phyloP scores from a whole-genome alignment of 176 grass and related monocot species.

The Oryza nivara region DNA sequence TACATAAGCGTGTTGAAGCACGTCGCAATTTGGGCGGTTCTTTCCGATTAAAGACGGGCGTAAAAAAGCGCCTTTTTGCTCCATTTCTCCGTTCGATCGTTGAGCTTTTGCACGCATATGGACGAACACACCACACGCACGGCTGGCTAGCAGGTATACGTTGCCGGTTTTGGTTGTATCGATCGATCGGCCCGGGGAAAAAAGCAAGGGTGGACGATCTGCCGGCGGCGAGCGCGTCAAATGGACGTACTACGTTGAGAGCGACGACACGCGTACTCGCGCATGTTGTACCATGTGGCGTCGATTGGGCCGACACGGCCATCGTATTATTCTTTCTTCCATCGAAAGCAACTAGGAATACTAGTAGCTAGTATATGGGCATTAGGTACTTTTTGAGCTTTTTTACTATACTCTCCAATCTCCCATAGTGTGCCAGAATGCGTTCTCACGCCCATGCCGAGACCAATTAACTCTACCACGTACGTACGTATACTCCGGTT shows the following conservation, averaged over 20 bases:
- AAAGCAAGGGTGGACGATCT: background rate
- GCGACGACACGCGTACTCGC: background rate
- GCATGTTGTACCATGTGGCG: background rate
- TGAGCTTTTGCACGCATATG: background rate
- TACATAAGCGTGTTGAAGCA: background rate
- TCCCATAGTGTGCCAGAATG: background rate
- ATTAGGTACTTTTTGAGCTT: too few relatives aligned
- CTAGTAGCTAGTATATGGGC: too few relatives aligned
- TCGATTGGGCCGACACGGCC: constrained; percentile 2
- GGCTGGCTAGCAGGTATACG: background rate
- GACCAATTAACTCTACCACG: background rate
- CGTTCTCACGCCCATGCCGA: background rate
- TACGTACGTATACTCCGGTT: background rate
- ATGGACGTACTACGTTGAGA: background rate
- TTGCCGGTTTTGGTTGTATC: background rate
- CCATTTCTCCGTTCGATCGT: background rate
- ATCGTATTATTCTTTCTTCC: constrained; percentile 26
- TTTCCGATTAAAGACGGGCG: background rate
- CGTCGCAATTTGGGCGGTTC: background rate
- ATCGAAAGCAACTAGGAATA: background rate
- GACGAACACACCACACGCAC: background rate
- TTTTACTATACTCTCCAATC: too few relatives aligned
- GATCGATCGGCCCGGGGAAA: too few relatives aligned
- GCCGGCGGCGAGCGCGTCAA: background rate
- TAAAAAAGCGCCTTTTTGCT: background rate